Evolutionary conservation across 2,329 filamentous ascomycete species (phyloP).

Genomic region (Coniochaeta sp.): DNA sequence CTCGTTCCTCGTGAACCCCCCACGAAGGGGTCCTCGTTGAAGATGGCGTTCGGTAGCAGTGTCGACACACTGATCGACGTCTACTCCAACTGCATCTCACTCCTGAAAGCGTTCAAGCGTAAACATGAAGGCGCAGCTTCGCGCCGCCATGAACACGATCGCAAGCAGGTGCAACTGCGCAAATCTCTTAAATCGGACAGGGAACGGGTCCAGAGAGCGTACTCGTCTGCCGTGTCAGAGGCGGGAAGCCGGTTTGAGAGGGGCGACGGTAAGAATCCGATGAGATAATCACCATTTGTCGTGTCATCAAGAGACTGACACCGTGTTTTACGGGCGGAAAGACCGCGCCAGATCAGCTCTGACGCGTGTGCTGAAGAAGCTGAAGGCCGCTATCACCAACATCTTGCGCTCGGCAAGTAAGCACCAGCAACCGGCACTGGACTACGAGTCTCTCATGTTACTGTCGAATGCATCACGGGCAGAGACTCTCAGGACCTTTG

Average conservation of each 20-base stretch:
- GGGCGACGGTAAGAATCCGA: conserved; percentile 36
- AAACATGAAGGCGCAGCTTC: conserved; percentile 5
- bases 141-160: conserved; percentile 6
- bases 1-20: background rate
- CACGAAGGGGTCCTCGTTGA: background rate
- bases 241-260: conserved; percentile 33
- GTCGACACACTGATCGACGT: conserved; percentile 37
- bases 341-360: conserved; percentile 30
- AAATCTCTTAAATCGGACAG: conserved; percentile 31
- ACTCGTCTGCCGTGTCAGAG: conserved; percentile 31
- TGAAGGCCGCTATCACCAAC: conserved; percentile 33
- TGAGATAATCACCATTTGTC: background rate
- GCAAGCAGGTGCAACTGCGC: conserved; percentile 21
- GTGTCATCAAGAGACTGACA: background rate
- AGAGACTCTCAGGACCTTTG: conserved; percentile 42
- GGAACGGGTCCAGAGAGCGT: conserved; percentile 32
- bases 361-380: conserved; percentile 31
- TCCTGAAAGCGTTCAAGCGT: conserved; percentile 28
- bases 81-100: conserved; percentile 36
- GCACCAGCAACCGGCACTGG: conserved; percentile 24
- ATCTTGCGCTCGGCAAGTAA: conserved; percentile 28
- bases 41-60: conserved; percentile 33
- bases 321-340: conserved; percentile 12
- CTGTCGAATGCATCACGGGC: conserved; percentile 38
- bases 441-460: conserved; percentile 38